Conservation (phyloP, 2,329 filamentous ascomycete genomes). For the Colletotrichum spinosum region DNA sequence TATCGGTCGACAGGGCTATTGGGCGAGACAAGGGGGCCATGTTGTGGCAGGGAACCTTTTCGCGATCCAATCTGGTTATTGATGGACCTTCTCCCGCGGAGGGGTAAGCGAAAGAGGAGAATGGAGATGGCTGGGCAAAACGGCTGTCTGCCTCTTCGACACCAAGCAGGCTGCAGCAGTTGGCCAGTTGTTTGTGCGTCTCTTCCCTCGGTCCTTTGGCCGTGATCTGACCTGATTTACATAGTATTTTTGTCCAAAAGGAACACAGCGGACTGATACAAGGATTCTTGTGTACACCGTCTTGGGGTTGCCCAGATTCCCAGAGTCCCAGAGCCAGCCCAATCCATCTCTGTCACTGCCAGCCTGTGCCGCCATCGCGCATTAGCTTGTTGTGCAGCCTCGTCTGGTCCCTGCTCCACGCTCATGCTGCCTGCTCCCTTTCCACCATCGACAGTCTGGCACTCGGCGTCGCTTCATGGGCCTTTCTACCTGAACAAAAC, state of each 20-base stretch:
- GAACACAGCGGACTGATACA: too few species aligned
- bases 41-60: slow-evolving; percentile 14
- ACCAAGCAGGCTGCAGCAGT: neutral
- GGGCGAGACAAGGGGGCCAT: slow-evolving; percentile 35
- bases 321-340: neutral
- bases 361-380: slow-evolving; percentile 24
- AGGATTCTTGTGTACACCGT: too few species aligned
- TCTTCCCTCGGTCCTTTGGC: too few species aligned
- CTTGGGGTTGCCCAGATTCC: neutral
- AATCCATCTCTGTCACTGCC: slow-evolving; percentile 2
- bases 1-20: slow-evolving; percentile 28
- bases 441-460: slow-evolving; percentile 6
- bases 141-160: too few species aligned
- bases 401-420: slow-evolving; percentile 8
- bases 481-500: neutral
- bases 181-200: neutral
- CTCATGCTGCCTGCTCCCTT: neutral
- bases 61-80: neutral
- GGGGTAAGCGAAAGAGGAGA: neutral
- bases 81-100: neutral
- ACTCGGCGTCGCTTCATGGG: slow-evolving; percentile 4
- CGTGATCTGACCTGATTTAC: too few species aligned
- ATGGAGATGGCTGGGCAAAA: slow-evolving; percentile 21
- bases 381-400: slow-evolving; percentile 29
- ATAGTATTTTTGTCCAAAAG: too few species aligned